Evolutionary conservation across 257 asterid genomes (phyloP), one percentile per base, ranked within the genome.

Genomic region (Nicotiana otophora): DNA sequence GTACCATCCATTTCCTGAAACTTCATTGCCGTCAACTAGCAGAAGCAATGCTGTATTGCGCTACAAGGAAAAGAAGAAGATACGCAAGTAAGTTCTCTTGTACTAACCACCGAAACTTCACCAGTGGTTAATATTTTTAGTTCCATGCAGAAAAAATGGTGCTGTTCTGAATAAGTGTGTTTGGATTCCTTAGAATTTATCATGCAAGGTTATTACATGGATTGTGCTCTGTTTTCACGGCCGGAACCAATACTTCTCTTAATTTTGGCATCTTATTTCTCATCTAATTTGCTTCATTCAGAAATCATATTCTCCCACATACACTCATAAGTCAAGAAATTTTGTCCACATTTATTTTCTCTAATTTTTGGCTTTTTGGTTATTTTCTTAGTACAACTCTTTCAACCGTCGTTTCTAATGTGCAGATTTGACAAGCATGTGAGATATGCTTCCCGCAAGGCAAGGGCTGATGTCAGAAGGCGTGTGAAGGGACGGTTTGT

Each of bases 401-500:
- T 48, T 31, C 12, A 48, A 46, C 33, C 12, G 36, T 23, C 39
- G 1, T 19, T 46, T 72, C 10, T 20, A 16, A 46, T 72, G 79
- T 72, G 39, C 84, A 92, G 95, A 91, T 92, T 92, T 34, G 89
- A 90, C 46, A 88, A 88, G 66, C 91, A 86, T 74, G 90, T 92
- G 83, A 87, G 95, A 78, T 92, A 92, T 19, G 93, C 89, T 39
- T 90, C 93, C 42, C 90, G 94, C 81, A 92, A 92, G 90, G 94
- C 87, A 63, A 85, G 92, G 75, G 95, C 93, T 75, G 97, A 92
- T 83, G 91, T 88, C 30, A 89, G 97, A 86, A 92, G 87, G 89
- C 95, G 95, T 51, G 97, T 91, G 88, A 91, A 92, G 88, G 94
- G 97, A 34, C 92, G 95, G 51, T 92, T 91, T 83, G 91, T 92